Evolutionary conservation across 2,329 filamentous ascomycete genomes (phyloP).

Genomic region (Penicillium sp.): DNA sequence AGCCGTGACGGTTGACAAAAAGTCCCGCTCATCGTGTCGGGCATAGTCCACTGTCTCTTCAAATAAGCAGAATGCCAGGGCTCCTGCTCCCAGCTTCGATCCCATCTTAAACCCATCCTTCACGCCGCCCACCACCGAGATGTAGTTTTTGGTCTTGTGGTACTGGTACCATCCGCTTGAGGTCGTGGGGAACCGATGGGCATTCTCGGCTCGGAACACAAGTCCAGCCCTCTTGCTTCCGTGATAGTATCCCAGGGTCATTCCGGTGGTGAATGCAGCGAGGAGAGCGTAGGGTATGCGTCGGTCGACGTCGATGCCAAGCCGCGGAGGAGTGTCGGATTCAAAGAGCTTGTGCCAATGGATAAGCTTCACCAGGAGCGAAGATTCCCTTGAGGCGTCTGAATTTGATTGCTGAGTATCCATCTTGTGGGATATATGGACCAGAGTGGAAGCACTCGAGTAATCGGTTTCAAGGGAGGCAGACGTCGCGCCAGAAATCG

Average conservation of each 20-base stretch:
- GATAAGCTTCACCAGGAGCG: slow-evolving; percentile 31
- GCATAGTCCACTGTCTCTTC: slow-evolving; percentile 82
- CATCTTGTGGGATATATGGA: slow-evolving; percentile 15
- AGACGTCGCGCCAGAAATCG: slow-evolving; percentile 5
- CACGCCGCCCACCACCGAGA: slow-evolving; percentile 74
- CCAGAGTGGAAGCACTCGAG: not conserved
- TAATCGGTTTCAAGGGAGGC: not conserved
- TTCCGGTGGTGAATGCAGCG: slow-evolving; percentile 68
- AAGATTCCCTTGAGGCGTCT: slow-evolving; percentile 22
- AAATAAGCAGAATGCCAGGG: slow-evolving; percentile 72
- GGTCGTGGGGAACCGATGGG: slow-evolving; percentile 83
- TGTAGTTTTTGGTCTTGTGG: slow-evolving; percentile 97
- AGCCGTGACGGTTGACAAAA: slow-evolving; percentile 77
- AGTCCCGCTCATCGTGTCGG: slow-evolving; percentile 64
- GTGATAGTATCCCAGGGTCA: slow-evolving; percentile 69
- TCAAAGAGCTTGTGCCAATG: slow-evolving; percentile 43
- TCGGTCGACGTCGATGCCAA: slow-evolving; percentile 64
- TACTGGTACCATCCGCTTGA: slow-evolving; percentile 96
- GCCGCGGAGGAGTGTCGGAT: slow-evolving; percentile 43
- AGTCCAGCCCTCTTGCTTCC: slow-evolving; percentile 74
- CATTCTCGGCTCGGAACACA: slow-evolving; percentile 92
- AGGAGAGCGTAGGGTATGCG: slow-evolving; percentile 68
- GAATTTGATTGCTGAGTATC: slow-evolving; percentile 10
- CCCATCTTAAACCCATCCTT: slow-evolving; percentile 79
- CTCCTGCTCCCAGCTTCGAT: slow-evolving; percentile 69